These are phyloP conservation scores for Tetrahymena thermophila DNA, from an alignment of 73 alveolate genomes.

Conservation along the genomic window DNA sequence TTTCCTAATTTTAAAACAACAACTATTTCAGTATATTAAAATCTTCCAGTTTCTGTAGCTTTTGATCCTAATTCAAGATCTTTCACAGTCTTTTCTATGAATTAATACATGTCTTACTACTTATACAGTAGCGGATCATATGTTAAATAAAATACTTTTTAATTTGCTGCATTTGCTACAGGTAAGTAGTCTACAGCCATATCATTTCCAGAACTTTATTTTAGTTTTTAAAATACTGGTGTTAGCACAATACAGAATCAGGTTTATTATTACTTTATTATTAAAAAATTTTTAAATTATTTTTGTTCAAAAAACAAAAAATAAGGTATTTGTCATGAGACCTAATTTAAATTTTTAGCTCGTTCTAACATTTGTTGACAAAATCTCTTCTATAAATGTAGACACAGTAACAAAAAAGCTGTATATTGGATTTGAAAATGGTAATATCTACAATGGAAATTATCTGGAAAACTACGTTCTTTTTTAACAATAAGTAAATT, in stretches of 20 bases:
- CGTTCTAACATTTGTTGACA: neutral
- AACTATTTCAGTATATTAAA: neutral
- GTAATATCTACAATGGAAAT: neutral
- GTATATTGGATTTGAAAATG: neutral
- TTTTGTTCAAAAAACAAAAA: no score
- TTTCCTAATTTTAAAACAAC: neutral
- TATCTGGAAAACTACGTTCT: neutral
- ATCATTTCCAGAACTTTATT: neutral
- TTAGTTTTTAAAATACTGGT: neutral
- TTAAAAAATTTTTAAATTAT: neutral
- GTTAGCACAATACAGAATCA: neutral
- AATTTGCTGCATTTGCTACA: neutral
- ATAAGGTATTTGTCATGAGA: neutral
- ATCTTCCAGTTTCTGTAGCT: neutral
- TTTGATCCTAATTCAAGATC: neutral
- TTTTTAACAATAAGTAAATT: neutral
- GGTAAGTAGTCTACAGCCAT: neutral
- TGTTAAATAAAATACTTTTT: neutral
- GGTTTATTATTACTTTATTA: neutral
- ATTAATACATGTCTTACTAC: neutral
- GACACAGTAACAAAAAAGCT: neutral
- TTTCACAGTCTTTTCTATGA: neutral
- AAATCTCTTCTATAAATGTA: neutral
- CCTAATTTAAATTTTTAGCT: neutral
- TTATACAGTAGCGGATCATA: neutral